phyloP scores from a whole-genome alignment of 2,329 filamentous ascomycete genomes.

The Kalaharituber pfeilii region DNA sequence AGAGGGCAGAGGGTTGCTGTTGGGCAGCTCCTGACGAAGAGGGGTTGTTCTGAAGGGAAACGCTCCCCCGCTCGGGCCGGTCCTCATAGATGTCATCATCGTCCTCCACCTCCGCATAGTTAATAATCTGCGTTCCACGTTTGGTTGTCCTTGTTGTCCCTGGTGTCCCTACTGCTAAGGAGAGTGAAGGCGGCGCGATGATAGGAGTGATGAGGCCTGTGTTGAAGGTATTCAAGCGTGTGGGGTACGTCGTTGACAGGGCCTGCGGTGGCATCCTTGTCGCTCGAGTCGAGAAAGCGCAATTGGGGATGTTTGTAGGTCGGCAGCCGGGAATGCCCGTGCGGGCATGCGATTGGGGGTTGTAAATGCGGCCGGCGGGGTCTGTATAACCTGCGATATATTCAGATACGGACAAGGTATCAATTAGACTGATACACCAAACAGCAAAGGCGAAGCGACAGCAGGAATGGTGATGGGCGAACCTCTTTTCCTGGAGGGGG shows the following conservation, averaged over 20 bases:
- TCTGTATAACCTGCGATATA: too few relatives aligned
- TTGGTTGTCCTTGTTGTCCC: constrained; percentile 42
- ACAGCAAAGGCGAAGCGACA: too few relatives aligned
- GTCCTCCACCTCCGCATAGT: constrained; percentile 92
- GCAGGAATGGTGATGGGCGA: too few relatives aligned
- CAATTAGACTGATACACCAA: too few relatives aligned
- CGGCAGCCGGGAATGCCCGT: too few relatives aligned
- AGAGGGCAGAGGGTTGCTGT: constrained; percentile 8
- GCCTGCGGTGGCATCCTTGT: constrained; percentile 9
- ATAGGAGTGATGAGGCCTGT: constrained; percentile 21
- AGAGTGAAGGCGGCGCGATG: constrained; percentile 9
- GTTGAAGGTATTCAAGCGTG: constrained; percentile 18
- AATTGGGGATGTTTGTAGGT: constrained; percentile 67
- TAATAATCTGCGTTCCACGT: constrained; percentile 87
- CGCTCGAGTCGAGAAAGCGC: too few relatives aligned
- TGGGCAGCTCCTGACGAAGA: constrained; percentile 9
- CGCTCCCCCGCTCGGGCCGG: constrained; percentile 7
- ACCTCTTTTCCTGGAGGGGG: too few relatives aligned
- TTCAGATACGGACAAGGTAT: too few relatives aligned
- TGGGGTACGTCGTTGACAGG: constrained; percentile 20
- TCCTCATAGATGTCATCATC: constrained; percentile 65
- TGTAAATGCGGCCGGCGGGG: too few relatives aligned
- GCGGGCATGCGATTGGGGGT: too few relatives aligned
- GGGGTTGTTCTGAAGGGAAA: neutral
- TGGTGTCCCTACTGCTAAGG: constrained; percentile 9